phyloP scores from a whole-genome alignment of 805 yeast species.

The Wickerhamomyces chambardii region DNA sequence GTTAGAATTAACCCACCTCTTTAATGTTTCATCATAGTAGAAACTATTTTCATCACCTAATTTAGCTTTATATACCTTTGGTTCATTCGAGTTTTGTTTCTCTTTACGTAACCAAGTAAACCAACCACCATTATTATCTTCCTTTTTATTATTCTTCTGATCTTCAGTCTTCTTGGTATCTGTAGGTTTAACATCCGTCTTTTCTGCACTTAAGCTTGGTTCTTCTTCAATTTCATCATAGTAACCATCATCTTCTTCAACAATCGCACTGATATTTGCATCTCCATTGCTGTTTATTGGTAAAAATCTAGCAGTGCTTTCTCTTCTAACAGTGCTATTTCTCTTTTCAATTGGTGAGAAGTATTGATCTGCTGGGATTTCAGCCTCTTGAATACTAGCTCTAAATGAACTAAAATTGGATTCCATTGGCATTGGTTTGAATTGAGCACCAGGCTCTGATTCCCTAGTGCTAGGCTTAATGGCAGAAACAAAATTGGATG shows the following conservation, averaged over 20 bases:
- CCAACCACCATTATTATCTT: conserved; percentile 29
- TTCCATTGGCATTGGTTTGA: no score
- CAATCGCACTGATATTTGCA: conserved; percentile 7
- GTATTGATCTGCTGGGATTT: background rate
- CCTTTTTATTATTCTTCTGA: conserved; percentile 12
- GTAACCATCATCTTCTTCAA: conserved; percentile 32
- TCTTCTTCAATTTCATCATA: conserved; percentile 36
- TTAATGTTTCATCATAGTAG: conserved; percentile 72
- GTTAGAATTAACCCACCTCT: conserved; percentile 78
- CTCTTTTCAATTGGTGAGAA: background rate
- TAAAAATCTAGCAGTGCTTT: background rate
- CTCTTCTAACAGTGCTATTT: no score
- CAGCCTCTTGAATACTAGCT: background rate
- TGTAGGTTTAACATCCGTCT: conserved; percentile 4
- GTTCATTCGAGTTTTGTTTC: conserved; percentile 50
- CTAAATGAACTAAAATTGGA: background rate
- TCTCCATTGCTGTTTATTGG: background rate
- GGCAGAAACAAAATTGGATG: no score
- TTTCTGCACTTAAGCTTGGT: conserved; percentile 28
- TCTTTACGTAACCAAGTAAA: conserved; percentile 53
- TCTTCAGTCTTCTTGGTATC: conserved; percentile 8
- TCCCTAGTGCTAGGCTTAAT: no score
- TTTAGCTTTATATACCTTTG: conserved; percentile 76
- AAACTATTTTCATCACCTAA: conserved; percentile 72
- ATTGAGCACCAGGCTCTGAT: no score